Conservation (phyloP, 2,329 filamentous ascomycete species). For the Ceratocystiopsis brevicomis region DNA sequence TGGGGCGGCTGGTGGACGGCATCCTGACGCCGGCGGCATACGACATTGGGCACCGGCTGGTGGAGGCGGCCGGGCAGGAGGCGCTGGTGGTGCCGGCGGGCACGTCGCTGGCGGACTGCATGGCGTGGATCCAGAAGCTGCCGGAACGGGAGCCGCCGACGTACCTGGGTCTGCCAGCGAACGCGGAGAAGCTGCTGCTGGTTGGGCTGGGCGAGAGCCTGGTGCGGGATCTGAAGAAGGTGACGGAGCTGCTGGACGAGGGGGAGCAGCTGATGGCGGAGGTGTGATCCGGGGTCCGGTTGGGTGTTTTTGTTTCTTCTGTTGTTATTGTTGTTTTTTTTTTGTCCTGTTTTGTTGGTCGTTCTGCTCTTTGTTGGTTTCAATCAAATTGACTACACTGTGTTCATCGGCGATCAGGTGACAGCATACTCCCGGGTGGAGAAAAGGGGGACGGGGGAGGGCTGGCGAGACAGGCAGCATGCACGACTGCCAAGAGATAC, state of each 20-base stretch:
- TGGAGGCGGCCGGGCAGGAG: conserved; percentile 43
- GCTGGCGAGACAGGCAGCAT: too few relatives aligned
- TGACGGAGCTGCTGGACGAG: conserved; percentile 79
- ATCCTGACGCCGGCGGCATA: conserved; percentile 79
- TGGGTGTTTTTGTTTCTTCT: too few relatives aligned
- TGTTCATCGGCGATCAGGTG: too few relatives aligned
- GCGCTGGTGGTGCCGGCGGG: conserved; percentile 58
- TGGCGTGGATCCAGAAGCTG: conserved; percentile 74
- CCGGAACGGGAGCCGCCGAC: conserved; percentile 93
- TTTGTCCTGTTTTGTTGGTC: too few relatives aligned
- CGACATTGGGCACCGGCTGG: conserved; percentile 78
- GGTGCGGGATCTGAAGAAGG: conserved; percentile 65
- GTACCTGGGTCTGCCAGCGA: conserved; percentile 80
- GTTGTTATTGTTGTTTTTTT: too few relatives aligned
- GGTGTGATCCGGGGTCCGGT: too few relatives aligned
- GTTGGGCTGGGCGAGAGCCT: conserved; percentile 74
- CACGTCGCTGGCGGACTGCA: conserved; percentile 71
- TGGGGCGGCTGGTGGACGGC: conserved; percentile 53
- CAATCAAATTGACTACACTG: too few relatives aligned
- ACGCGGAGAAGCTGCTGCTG: conserved; percentile 87
- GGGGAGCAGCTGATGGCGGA: conserved; percentile 51
- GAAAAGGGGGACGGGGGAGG: too few relatives aligned
- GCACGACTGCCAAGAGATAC: too few relatives aligned
- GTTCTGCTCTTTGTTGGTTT: too few relatives aligned
- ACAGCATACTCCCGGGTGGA: too few relatives aligned